Percentiles rank a stretch among this genome's conserved stretches.
These are phyloP conservation scores for Ampelomyces quisqualis DNA, from an alignment of 2,329 filamentous ascomycete genomes.

Conservation along the genomic window DNA sequence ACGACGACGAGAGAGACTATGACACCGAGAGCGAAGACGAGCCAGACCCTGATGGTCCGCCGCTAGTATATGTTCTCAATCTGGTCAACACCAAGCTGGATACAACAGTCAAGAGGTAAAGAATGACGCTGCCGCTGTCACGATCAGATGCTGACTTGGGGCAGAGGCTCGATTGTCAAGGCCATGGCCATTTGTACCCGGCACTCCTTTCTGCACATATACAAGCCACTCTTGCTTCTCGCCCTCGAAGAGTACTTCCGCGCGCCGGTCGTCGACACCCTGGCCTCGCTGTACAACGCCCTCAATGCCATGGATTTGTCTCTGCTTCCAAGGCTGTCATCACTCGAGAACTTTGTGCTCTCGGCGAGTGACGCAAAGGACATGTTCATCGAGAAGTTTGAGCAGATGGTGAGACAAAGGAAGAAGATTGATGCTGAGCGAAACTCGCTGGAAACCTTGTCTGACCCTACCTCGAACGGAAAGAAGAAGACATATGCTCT, in stretches of 20 bases:
- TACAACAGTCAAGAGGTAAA: conserved; percentile 78
- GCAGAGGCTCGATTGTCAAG: conserved; percentile 87
- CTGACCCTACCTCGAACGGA: conserved; percentile 46
- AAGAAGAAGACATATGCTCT: conserved; percentile 68
- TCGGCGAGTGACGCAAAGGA: conserved; percentile 93
- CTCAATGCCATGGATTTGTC: conserved; percentile 98
- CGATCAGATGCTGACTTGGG: conserved; percentile 13
- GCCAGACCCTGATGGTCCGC: conserved; percentile 72
- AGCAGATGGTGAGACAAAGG: conserved; percentile 85
- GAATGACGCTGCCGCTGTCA: no score
- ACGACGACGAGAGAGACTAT: conserved; percentile 50
- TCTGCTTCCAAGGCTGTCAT: conserved; percentile 80
- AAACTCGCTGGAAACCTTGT: conserved; percentile 36
- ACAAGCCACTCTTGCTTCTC: conserved; percentile 91
- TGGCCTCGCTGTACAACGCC: conserved; percentile 84
- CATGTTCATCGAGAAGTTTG: conserved; percentile 96
- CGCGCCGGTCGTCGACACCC: conserved; percentile 80
- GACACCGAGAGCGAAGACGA: conserved; percentile 56
- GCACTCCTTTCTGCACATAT: conserved; percentile 97
- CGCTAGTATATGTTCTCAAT: conserved; percentile 94
- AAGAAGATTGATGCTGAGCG: conserved; percentile 62
- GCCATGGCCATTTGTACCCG: conserved; percentile 98
- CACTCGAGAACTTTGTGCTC: conserved; percentile 80
- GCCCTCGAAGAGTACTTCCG: conserved; percentile 98
- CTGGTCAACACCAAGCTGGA: conserved; percentile 98